Base-by-base conservation (phyloP, 129 eudicot species). In the Solidago caesia region DNA sequence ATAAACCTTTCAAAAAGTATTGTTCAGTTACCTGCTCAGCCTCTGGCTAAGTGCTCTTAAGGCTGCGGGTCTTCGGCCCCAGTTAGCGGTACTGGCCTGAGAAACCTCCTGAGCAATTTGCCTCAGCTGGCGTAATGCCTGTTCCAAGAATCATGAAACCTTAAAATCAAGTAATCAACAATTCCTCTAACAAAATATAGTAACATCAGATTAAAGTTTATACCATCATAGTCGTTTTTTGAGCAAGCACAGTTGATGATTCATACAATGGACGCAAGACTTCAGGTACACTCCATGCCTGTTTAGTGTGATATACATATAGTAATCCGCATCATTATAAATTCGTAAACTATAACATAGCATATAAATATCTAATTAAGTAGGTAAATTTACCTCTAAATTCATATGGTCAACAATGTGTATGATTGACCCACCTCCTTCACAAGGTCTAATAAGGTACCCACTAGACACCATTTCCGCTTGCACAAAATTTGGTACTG, bases 381-480 rank as follows among this genome's bases (percentile, higher is more conserved):
- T 10, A 44, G 42, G 8, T 29, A 15, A 68, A 57, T 45, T 42
- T 63, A 92, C 98, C 96, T 93, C 98, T 77, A 93, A 85, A 68
- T 93, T 86, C 93, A 94, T 80, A 81, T 94, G 98, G 75, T 94
- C 98, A 8, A 94, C 97, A 66, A 94, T 85, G 79, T 90, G 96
- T 61, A 94, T 90, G 56, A 90, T 87, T 0, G 98, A 94, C 72
- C 98, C 98, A n/a, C 98, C 97, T 43, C 98, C 98, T 55, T 94
- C 97, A 82, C 96, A 94, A 57, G 98, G 98, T 82, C 98, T 88
- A 67, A 94, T 85, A 16, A 94, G 87, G 84, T 86, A 90, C 14
- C 98, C 98, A 52, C 98, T 88, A 51, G 98, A 93, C 82, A 94
- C 82, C 93, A 90, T 90, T 82, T 94, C 98, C 2, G 96, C 97